Evolutionary conservation across 2,329 filamentous ascomycete species (phyloP).

Genomic region (Apiospora rasikravindrae): DNA sequence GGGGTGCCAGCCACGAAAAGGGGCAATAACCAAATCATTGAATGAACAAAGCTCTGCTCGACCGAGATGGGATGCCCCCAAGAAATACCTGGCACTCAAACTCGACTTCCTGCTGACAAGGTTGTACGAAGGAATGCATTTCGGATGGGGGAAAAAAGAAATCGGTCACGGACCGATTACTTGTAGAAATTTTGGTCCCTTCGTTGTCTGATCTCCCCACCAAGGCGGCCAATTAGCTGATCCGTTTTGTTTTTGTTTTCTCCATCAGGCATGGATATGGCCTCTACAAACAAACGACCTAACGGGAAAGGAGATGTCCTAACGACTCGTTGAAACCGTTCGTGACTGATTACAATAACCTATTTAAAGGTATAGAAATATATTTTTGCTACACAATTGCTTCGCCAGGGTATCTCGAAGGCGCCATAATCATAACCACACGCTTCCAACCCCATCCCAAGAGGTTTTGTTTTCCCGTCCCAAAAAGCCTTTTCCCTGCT

Average conservation of each 20-base stretch:
- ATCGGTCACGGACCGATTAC: neutral
- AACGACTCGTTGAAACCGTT: neutral
- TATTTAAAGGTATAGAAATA: neutral
- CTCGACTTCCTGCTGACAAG: neutral
- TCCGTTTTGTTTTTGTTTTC: neutral
- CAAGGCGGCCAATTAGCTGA: neutral
- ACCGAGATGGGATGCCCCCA: neutral
- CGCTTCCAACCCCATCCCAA: neutral
- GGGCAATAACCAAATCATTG: neutral
- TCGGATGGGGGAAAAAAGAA: neutral
- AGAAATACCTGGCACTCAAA: neutral
- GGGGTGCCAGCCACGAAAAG: constrained; percentile 5
- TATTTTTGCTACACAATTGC: neutral
- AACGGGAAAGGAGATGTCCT: neutral
- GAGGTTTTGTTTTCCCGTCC: neutral
- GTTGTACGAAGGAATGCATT: neutral
- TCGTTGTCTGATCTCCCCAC: neutral
- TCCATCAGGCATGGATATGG: neutral
- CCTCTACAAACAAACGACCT: neutral
- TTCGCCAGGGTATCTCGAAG: neutral
- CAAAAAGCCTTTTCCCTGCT: no score
- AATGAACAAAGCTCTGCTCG: neutral
- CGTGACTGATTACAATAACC: neutral
- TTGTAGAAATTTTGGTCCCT: neutral
- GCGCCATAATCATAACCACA: neutral